Evolutionary conservation across 75 land plant genomes (phyloP).

Genomic region (Pinus albicaulis): DNA sequence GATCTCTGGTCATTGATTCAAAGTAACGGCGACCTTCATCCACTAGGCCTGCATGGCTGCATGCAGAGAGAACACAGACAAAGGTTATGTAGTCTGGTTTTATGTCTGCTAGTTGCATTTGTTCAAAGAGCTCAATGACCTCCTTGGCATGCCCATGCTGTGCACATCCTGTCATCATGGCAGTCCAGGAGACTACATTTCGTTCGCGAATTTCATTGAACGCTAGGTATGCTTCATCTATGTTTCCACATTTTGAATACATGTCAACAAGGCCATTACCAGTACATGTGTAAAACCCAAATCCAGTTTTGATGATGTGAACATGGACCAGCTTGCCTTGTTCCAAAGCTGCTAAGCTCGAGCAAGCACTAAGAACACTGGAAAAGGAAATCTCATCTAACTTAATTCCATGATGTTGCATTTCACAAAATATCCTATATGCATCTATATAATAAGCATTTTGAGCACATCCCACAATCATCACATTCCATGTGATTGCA

Average conservation of each 20-base stretch:
- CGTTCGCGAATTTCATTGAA: constrained; percentile 39
- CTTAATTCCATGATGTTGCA: constrained; percentile 31
- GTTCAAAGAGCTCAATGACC: constrained; percentile 44
- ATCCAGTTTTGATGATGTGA: constrained; percentile 19
- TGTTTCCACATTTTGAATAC: constrained; percentile 74
- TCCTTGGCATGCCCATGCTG: constrained; percentile 61
- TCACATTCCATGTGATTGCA: constrained; percentile 60
- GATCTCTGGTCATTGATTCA: constrained; percentile 37
- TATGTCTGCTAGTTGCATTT: constrained; percentile 39
- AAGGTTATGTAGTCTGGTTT: constrained; percentile 43
- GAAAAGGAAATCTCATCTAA: constrained; percentile 58
- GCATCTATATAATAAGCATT: constrained; percentile 43
- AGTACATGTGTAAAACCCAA: constrained; percentile 44
- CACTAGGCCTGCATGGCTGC: constrained; percentile 66
- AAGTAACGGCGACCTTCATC: constrained; percentile 48
- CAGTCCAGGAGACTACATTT: constrained; percentile 67
- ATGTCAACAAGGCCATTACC: constrained; percentile 66
- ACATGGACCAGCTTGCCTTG: constrained; percentile 62
- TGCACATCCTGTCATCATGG: constrained; percentile 72
- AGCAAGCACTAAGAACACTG: constrained; percentile 68
- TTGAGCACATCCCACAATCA: constrained; percentile 66
- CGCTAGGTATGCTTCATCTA: constrained; percentile 36
- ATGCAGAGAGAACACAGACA: constrained; percentile 53
- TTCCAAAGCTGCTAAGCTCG: constrained; percentile 56
- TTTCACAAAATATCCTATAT: constrained; percentile 45